Evolutionary conservation across 768 basidiomycete species (phyloP).

Genomic region (Agaricus subrufescens): DNA sequence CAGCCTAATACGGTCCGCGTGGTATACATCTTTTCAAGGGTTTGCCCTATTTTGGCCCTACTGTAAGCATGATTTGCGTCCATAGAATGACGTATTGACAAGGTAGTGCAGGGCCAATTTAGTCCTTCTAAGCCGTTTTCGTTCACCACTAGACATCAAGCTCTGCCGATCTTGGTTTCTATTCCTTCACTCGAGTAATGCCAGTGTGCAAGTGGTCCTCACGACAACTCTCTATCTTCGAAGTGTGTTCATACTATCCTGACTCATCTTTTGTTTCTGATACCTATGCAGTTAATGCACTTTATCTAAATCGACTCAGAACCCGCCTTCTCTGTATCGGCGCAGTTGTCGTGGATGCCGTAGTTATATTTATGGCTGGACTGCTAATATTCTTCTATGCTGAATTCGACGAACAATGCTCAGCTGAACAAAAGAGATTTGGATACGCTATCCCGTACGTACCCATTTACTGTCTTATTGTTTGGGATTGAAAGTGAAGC

Average conservation of each 20-base stretch:
- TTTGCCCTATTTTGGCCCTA: background rate
- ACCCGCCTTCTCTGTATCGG: background rate
- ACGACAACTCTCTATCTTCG: background rate
- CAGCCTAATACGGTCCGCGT: background rate
- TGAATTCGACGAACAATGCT: background rate
- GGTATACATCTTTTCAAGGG: background rate
- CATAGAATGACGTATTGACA: background rate
- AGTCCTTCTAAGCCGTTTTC: background rate
- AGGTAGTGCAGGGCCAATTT: background rate
- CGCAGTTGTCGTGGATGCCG: background rate
- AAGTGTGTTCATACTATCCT: background rate
- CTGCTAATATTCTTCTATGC: background rate
- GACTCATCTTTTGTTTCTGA: background rate
- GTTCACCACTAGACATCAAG: background rate
- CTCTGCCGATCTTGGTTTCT: conserved; percentile 1
- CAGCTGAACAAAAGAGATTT: background rate
- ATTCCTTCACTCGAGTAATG: background rate
- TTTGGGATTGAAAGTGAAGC: background rate
- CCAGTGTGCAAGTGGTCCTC: background rate
- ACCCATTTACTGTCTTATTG: background rate
- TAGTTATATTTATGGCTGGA: background rate
- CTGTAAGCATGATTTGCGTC: background rate
- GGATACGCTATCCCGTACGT: background rate
- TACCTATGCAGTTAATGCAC: background rate
- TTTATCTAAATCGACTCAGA: background rate